Base-by-base conservation (phyloP, 371 early-diverging fungal species). In the Mucor saturninus region DNA sequence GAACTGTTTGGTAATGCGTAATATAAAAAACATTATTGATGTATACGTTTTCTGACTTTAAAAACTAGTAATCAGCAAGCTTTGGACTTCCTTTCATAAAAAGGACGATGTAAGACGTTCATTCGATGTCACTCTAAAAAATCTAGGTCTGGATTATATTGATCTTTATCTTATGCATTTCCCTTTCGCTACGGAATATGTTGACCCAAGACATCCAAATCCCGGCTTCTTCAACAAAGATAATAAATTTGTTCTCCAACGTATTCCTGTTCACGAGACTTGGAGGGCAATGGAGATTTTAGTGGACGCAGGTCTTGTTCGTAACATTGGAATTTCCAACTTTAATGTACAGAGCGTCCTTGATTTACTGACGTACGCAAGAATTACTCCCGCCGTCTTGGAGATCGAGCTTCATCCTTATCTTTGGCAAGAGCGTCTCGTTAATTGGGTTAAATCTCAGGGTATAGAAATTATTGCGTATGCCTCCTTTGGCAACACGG, bases 61-160 rank as follows among this genome's bases (percentile, higher is more conserved):
- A n/a, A 21, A 80, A 21, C 21, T 85, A 79, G 85, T 91, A 57
- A 86, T 90, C 37, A 84, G 88, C 50, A 94, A 93, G 74, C 74
- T 92, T 32, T 89, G 88, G 89, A 89, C 87, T 64, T 79, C 76
- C 38, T 72, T 71, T 54, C 87, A 86, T 50, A 42, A 59, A 43
- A 82, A 83, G 50, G 72, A 76, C 4, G 42, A 81, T 54, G 85
- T 87, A 0, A 72, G 76, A 2, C 67, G 80, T 40, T 82, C 73
- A 4, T 68, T 87, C 59, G 75, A 80, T 21, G 71, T 52, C 59
- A 83, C 79, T 4, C 65, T 85, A 6, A 56, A 77, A 48, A 76
- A 86, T 9, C 64, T 81, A 46, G 75, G 71, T 15, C 42, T 77
- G 5, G 87, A 87, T 35, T 89, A 89, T 59, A 71, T 89, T 32